Base-by-base conservation (phyloP, 495 filamentous ascomycete species). In the Parmelia sp. region DNA sequence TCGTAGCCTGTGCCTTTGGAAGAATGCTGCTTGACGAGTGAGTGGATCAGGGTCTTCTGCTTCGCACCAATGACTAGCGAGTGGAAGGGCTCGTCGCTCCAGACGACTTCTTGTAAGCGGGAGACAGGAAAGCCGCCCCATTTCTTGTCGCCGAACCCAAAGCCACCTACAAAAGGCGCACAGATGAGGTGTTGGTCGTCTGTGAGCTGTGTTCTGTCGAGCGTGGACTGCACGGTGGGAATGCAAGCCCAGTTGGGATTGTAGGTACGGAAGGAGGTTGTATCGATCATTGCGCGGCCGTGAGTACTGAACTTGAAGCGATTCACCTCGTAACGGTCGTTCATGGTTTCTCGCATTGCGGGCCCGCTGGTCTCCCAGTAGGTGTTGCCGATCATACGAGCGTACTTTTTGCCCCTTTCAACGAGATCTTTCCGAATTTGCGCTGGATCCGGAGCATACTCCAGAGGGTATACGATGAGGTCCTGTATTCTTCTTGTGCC, bases 11-110 rank as follows among this genome's bases (percentile, higher is more conserved):
- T 55, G 12, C 44, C 29, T n/a, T 57, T 59, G 3, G 58, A 29
- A 5, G 56, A 60, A 10, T 64, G 66, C 33, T 59, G 62, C 36
- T 66, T 70, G 55, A 69, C 67, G n/a, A 70, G 69, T 14, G 82
- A 77, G 47, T 77, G 73, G 58, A 86, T 79, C 7, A 84, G 67
- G 11, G 47, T 58, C 40, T 68, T 65, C 17, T 63, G 63, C n/a
- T 64, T 61, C 15, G 42, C 37, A 21, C 53, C 40, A 35, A 68
- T 53, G 29, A 65, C 66, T 12, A 68, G 49, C 31, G 62, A 64
- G n/a, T 45, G 23, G 47, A 68, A 68, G 10, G 66, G 55, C 25
- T 58, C 57, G 51, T 60, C 47, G 17, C 40, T 61, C 62, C 62
- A 68, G 14, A 60, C 36, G 12, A 67, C 61, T 58, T 67, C 55